Evolutionary conservation across 345 rosid genomes (phyloP), one percentile per base, ranked within the genome.

Genomic region (Euphorbia tirucalli): DNA sequence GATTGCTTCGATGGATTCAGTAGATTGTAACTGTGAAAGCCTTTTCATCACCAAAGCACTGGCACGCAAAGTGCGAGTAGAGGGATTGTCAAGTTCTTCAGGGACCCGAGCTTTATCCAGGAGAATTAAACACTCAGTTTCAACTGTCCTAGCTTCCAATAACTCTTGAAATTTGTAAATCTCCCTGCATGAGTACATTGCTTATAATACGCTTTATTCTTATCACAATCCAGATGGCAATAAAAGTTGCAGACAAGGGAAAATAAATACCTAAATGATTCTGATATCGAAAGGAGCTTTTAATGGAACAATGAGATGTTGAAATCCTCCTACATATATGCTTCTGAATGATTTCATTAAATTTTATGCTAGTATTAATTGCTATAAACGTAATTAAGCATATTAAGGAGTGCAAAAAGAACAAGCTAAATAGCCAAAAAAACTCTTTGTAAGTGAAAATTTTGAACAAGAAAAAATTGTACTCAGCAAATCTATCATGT

Each of bases 11-110:
- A 85, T 80, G 69, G 96, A 88, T 77, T 91, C 96, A 69, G 81
- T 70, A 32, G 97, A 88, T 73, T 93, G 88, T 41, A 93, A 67
- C 58, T 94, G 96, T 66, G 90, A 89, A 80, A 93, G 88, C 71
- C 86, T 93, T 77, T 85, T 87, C 98, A 93, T 89, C 69, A 91
- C 91, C 65, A 75, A 60, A 64, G 93, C 74, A 72, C 82, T 88
- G 39, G 86, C 83, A 37, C 83, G 86, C 76, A 93, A 79, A 54
- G 79, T 67, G 28, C 71, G 83, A 69, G 73, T 50, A 30, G 80
- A 75, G 30, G 52, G 21, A 68, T 74, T 49, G 60, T 84, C 82
- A 49, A 93, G 69, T 49, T 81, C 89, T 70, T 69, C 68, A 18
- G 91, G 91, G 74, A 91, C 69, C 77, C 79, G 82, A 70, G 79